Evolutionary conservation across 2,329 filamentous ascomycete genomes (phyloP).

Genomic region (Fusarium kyushuense): DNA sequence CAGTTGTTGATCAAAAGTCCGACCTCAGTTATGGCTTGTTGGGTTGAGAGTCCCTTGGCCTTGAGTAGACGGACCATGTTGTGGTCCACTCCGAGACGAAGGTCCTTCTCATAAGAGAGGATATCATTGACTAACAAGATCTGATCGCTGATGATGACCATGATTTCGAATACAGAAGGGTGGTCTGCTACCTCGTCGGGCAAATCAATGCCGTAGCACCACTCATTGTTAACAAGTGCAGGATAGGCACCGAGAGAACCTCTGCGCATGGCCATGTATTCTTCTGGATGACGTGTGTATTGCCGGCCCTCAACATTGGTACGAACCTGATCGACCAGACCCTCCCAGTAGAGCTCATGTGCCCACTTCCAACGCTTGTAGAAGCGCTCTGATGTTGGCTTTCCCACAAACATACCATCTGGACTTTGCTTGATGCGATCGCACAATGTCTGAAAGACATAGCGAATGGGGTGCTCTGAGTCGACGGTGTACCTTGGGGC

Average conservation of each 20-base stretch:
- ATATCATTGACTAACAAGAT: background rate
- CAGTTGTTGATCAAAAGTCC: background rate
- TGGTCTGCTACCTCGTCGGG: background rate
- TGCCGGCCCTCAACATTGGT: background rate
- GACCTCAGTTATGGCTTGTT: background rate
- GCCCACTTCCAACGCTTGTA: background rate
- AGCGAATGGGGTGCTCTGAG: background rate
- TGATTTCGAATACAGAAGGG: background rate
- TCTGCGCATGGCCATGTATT: background rate
- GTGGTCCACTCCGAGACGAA: background rate
- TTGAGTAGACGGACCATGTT: background rate
- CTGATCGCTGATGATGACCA: background rate
- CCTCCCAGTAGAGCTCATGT: background rate
- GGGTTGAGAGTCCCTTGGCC: background rate
- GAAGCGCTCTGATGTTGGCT: background rate
- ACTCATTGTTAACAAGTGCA: background rate
- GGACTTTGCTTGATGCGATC: background rate
- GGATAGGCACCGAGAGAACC: background rate
- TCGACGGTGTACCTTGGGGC: background rate
- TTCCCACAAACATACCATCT: background rate
- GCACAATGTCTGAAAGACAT: background rate
- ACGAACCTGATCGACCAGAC: background rate
- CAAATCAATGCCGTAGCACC: background rate
- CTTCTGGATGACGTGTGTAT: background rate
- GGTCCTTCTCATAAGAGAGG: background rate